These are phyloP conservation scores for Aechmea fasciata DNA, from an alignment of 176 grass and related monocot species.

Conservation along the genomic window DNA sequence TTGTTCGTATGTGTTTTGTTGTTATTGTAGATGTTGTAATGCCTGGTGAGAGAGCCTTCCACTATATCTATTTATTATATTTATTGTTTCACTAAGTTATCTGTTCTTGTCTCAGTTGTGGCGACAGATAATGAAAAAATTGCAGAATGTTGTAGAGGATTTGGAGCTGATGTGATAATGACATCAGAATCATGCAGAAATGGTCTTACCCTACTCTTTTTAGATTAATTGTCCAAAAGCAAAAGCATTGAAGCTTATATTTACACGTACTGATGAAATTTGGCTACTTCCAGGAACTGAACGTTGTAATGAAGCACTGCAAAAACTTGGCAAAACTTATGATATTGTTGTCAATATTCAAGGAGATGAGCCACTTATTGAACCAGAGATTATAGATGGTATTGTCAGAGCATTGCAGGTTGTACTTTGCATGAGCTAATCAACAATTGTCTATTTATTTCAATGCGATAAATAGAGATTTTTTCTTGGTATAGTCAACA, in stretches of 20 bases:
- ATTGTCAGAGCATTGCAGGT: constrained; percentile 96
- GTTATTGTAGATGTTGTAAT: background rate
- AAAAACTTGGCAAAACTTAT: constrained; percentile 65
- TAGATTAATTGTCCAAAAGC: background rate
- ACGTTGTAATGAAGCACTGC: constrained; percentile 80
- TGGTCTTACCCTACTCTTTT: constrained; percentile 35
- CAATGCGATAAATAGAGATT: too few species aligned
- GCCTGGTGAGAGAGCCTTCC: background rate
- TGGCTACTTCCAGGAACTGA: constrained; percentile 57
- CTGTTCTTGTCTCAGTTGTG: constrained; percentile 36
- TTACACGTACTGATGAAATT: background rate
- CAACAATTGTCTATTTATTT: background rate
- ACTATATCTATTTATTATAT: background rate
- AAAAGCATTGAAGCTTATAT: background rate
- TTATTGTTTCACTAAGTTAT: constrained; percentile 12
- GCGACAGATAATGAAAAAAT: constrained; percentile 90
- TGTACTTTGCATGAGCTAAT: constrained; percentile 18
- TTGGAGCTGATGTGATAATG: constrained; percentile 97
- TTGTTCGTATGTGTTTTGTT: background rate
- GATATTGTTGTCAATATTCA: constrained; percentile 98
- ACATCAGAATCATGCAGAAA: constrained; percentile 88
- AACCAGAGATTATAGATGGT: constrained; percentile 98
- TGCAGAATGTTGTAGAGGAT: constrained; percentile 91
- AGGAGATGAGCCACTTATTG: constrained; percentile 93
- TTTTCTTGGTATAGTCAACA: too few species aligned